Base-by-base conservation (phyloP, 225 moss, liverwort and hornwort genomes). In the Sphagnum contortum region DNA sequence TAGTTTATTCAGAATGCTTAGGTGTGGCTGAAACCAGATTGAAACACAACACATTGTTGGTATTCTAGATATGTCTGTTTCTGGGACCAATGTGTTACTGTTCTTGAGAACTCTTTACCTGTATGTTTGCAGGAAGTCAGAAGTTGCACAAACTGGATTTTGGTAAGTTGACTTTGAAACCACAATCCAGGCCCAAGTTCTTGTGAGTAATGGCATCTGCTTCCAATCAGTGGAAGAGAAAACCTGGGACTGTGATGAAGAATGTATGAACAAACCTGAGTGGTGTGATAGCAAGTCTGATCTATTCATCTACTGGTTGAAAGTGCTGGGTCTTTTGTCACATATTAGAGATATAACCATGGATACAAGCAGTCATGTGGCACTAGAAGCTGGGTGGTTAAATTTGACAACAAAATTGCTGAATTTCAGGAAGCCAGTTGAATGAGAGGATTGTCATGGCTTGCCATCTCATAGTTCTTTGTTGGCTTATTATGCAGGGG, bases 401-500 rank as follows among this genome's bases (percentile, higher is more conserved):
- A 5, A 5, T 10, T 61, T 14, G 11, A 61, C 5, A 46, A 47
- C 46, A 8, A 61, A 48, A 10, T 61, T 61, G 45, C 45, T 45
- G 8, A 1, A 3, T 29, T 29, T 44, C 5, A 45, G 5, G 29
- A 6, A 9, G 44, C 11, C 46, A 8, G 11, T 2, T 61, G 10
- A 61, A 12, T 58, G n/a, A 44, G 45, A 46, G 45, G 45, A 45
- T 65, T 9, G 64, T 70, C 57, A 12, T 71, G 29, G 29, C 29
- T 29, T 29, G 29, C 29, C 29, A 29, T 29, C 29, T 29, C 29
- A 29, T 29, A 29, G 29, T 29, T 29, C 29, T 29, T 29, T 29
- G 29, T 29, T 29, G 29, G 29, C 29, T 29, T 29, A 29, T 66
- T 71, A 64, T 73, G 75, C 71, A 84, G 84, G 84, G 73, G 84